phyloP scores from a whole-genome alignment of 345 rosid genomes.

The Eucalyptus sp. region DNA sequence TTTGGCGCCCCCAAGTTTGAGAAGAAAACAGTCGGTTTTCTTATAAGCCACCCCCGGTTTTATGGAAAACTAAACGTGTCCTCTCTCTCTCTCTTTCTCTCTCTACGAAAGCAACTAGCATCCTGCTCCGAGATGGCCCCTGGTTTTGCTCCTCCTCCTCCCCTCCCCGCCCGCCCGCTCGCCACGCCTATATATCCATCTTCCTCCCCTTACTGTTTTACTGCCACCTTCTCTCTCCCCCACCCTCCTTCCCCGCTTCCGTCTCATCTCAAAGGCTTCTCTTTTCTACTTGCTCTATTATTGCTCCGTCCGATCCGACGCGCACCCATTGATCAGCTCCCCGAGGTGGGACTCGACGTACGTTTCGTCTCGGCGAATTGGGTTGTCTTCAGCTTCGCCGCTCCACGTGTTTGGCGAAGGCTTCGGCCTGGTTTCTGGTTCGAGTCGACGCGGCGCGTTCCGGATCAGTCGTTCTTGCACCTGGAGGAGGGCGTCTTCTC shows the following conservation, averaged over 20 bases:
- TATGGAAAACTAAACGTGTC: neutral
- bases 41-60: neutral
- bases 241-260: neutral
- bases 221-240: neutral
- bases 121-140: conserved; percentile 27
- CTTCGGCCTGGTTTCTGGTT: neutral
- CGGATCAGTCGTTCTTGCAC: neutral
- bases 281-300: neutral
- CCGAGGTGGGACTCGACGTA: neutral
- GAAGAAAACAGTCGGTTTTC: neutral
- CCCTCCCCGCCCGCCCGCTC: too few species aligned
- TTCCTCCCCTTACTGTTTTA: neutral
- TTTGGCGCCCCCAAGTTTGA: neutral
- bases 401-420: neutral
- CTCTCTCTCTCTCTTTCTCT: neutral
- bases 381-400: neutral
- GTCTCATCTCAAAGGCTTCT: neutral
- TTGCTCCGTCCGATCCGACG: neutral
- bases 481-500: neutral
- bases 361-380: neutral
- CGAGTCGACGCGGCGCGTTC: neutral
- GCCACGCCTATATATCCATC: neutral
- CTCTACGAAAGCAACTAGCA: neutral
- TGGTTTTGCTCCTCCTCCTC: conserved; percentile 25
- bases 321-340: neutral